These are phyloP conservation scores for Aquilaria yunnanensis DNA, from an alignment of 345 rosid species.

Conservation along the genomic window DNA sequence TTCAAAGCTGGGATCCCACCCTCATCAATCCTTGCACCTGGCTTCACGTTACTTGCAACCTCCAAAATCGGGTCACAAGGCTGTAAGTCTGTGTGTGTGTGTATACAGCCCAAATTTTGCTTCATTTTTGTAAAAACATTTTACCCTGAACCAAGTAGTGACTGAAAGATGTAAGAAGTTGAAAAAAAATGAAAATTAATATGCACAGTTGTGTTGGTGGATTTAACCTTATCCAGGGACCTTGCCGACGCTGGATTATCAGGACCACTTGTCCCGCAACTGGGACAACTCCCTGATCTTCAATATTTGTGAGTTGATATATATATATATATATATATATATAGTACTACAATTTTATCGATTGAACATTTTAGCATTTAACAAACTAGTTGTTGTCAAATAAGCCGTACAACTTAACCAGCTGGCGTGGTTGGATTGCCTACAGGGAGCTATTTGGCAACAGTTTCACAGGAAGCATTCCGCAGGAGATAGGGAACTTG, in stretches of 20 bases:
- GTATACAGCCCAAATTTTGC: too few relatives aligned
- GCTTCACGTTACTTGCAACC: conserved; percentile 37
- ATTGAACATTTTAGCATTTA: not conserved
- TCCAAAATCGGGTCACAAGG: conserved; percentile 13
- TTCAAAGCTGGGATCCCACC: conserved; percentile 40
- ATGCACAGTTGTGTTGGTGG: too few relatives aligned
- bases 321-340: too few relatives aligned
- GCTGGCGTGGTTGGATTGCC: not conserved
- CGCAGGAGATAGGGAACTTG: conserved; percentile 27
- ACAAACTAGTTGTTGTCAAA: too few relatives aligned
- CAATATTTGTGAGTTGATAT: conserved; percentile 33
- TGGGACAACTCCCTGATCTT: conserved; percentile 34
- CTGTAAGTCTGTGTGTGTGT: conserved; percentile 13
- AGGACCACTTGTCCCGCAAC: conserved; percentile 39
- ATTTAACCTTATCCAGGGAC: conserved; percentile 24
- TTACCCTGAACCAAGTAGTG: not conserved
- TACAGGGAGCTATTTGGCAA: conserved; percentile 25
- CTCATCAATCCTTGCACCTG: conserved; percentile 41
- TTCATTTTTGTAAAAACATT: too few relatives aligned
- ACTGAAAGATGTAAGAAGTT: not conserved
- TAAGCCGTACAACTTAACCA: not conserved
- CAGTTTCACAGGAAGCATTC: conserved; percentile 30
- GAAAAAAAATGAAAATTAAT: too few relatives aligned
- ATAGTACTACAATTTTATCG: not conserved
- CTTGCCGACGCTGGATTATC: conserved; percentile 33